Percentiles rank a stretch among this genome's conserved stretches.
Conservation (phyloP, 768 basidiomycete species). For the Postia placenta region DNA sequence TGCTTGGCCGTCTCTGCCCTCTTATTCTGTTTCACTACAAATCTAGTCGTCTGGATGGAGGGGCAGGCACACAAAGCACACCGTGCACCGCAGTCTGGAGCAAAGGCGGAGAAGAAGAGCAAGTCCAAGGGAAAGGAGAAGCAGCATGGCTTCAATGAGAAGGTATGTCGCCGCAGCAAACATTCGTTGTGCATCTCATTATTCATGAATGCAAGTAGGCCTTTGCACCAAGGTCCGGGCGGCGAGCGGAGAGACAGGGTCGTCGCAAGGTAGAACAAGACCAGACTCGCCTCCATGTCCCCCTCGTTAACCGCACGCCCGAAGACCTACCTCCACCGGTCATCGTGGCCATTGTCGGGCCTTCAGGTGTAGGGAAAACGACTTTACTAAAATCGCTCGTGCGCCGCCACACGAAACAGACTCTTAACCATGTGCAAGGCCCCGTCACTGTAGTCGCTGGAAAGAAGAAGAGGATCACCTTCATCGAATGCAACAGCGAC, state of each 20-base stretch:
- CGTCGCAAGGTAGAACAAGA: slow-evolving; percentile 89
- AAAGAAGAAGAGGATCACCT: slow-evolving; percentile 89
- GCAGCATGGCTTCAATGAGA: slow-evolving; percentile 82
- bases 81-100: slow-evolving; percentile 62
- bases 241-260: slow-evolving; percentile 83
- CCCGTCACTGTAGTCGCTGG: slow-evolving; percentile 94
- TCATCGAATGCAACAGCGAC: slow-evolving; percentile 97
- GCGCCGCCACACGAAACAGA: slow-evolving; percentile 90
- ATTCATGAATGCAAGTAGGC: slow-evolving; percentile 59
- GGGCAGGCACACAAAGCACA: slow-evolving; percentile 81
- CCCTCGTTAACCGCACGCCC: slow-evolving; percentile 91
- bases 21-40: too few relatives aligned
- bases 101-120: slow-evolving; percentile 68
- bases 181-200: slow-evolving; percentile 3
- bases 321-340: slow-evolving; percentile 89
- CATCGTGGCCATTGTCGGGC: slow-evolving; percentile 91
- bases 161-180: slow-evolving; percentile 42
- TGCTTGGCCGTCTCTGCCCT: too few relatives aligned
- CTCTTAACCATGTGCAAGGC: slow-evolving; percentile 81
- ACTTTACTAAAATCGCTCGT: slow-evolving; percentile 90
- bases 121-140: slow-evolving; percentile 66
- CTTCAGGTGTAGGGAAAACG: slow-evolving; percentile 95
- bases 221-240: slow-evolving; percentile 88
- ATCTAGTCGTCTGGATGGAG: slow-evolving; percentile 64
- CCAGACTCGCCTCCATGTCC: slow-evolving; percentile 93